Evolutionary conservation across 345 rosid genomes (phyloP).

Genomic region (Eucalyptus leucophloia): DNA sequence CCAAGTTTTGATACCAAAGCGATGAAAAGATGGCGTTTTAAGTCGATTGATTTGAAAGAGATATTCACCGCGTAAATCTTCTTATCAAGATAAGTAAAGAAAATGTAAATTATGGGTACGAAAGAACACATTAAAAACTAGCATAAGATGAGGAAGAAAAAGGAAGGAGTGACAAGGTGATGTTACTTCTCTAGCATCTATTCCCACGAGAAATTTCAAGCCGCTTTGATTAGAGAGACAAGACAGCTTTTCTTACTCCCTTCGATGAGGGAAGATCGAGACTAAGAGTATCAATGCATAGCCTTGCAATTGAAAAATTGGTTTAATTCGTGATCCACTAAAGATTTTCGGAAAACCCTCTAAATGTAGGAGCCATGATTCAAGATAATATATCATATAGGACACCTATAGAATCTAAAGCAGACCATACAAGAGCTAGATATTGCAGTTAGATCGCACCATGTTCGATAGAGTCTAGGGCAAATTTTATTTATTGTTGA

Average conservation of each 20-base stretch:
- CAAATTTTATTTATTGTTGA: neutral
- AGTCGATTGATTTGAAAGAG: neutral
- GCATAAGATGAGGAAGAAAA: neutral
- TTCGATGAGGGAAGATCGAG: neutral
- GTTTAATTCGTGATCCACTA: neutral
- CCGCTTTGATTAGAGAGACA: neutral
- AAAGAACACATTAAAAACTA: neutral
- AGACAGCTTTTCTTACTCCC: neutral
- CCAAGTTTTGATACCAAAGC: neutral
- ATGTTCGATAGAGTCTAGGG: neutral
- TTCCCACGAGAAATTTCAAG: neutral
- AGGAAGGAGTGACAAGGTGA: neutral
- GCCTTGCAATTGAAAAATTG: neutral
- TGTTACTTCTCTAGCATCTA: neutral
- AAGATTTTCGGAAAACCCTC: neutral
- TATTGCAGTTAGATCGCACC: neutral
- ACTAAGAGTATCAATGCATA: neutral
- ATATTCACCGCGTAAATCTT: neutral
- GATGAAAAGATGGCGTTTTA: neutral
- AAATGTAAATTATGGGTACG: neutral
- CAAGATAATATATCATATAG: neutral
- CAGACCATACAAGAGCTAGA: neutral
- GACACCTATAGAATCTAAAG: neutral
- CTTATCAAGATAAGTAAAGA: neutral
- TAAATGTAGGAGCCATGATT: neutral